Base-by-base conservation (phyloP, 306 rosid species). In the Castanea mollissima region DNA sequence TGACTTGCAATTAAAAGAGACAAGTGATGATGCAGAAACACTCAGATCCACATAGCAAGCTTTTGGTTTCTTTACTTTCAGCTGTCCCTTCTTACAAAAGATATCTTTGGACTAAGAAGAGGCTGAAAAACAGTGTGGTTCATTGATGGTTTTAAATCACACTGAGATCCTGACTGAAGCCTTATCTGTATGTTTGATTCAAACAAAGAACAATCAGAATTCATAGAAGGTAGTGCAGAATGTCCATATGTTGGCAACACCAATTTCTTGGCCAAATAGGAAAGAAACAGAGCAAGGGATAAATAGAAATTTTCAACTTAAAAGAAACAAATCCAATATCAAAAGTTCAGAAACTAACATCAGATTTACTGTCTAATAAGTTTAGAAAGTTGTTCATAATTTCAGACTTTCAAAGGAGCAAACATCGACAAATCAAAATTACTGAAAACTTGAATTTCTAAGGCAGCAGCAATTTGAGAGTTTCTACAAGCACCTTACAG, bases 151-250 rank as follows among this genome's bases (percentile, higher is more conserved):
- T 81, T 79, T 6, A 54, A 71, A 56, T 82, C 87, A 57, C 44
- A 69, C 76, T 78, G 75, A 10, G 88, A 81, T 52, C 74, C 85
- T 20, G 86, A n/a, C 76, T 71, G 58, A 49, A 90, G 83, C 77
- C 81, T 87, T 74, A 93, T 86, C 98, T 93, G 89, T 38, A 75
- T 35, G 59, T 52, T n/a, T 18, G 60, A 16, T 74, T 12, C 52
- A 54, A 31, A 25, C 58, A n/a, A 51, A 23, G 49, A 85, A 76
- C 35, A 21, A 58, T 78, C 20, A 74, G 63, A 74, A 27, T 31
- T 77, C 57, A 63, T 69, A 32, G 16, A 73, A 52, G 18, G 49
- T n/a, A 76, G 29, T 6, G 25, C 23, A 64, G 21, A 49, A 64
- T 29, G 70, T 15, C 20, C 21, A 64, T 64, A 8, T 16, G 11